phyloP scores from a whole-genome alignment of 176 grass and related monocot genomes.

The Cenchrus purpureus region DNA sequence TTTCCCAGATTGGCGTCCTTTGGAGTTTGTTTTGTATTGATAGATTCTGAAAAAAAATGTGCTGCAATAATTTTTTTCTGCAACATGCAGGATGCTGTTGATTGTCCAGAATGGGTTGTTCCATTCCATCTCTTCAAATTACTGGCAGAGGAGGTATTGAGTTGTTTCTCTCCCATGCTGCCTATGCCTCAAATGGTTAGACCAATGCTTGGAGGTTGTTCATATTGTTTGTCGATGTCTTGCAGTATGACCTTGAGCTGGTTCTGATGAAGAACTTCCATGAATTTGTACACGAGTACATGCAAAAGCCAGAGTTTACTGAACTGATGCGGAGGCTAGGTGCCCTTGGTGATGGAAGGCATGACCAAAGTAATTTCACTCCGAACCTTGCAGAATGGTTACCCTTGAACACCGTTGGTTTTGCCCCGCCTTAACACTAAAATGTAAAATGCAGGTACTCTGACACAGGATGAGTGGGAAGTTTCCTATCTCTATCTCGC shows the following conservation, averaged over 20 bases:
- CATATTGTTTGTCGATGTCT: conserved; percentile 23
- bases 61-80: conserved; percentile 8
- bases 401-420: not conserved
- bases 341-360: conserved; percentile 83
- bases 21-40: not conserved
- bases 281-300: conserved; percentile 84
- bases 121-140: conserved; percentile 92
- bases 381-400: not conserved
- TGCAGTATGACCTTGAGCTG: conserved; percentile 83
- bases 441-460: conserved; percentile 56
- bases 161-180: conserved; percentile 13
- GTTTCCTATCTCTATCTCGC: conserved; percentile 93
- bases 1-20: not conserved
- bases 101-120: conserved; percentile 98
- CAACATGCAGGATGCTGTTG: conserved; percentile 83
- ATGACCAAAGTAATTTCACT: conserved; percentile 66
- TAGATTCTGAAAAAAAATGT: not conserved
- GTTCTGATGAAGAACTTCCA: conserved; percentile 92
- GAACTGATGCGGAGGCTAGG: conserved; percentile 94
- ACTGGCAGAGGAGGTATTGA: conserved; percentile 85
- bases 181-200: not conserved
- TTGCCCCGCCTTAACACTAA: not conserved
- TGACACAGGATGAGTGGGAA: conserved; percentile 91
- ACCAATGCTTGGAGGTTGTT: no score
- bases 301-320: conserved; percentile 78